Conservation (phyloP, 2,329 filamentous ascomycete genomes). For the Hawksworthiomyces lignivorus region DNA sequence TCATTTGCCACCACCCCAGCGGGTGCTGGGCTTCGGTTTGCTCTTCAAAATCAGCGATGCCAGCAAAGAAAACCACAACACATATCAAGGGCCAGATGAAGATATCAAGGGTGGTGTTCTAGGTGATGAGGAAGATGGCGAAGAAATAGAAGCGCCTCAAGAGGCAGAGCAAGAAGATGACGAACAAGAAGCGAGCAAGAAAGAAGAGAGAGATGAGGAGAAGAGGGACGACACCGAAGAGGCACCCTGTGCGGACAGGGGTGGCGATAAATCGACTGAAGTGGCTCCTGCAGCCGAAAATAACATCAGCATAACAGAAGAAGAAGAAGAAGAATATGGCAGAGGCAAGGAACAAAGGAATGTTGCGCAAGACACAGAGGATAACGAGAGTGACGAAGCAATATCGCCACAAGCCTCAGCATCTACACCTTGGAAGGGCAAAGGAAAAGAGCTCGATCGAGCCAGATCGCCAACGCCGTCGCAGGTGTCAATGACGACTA, state of each 20-base stretch:
- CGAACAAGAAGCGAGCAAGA: neutral
- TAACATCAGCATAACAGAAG: conserved; percentile 3
- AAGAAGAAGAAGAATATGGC: conserved; percentile 18
- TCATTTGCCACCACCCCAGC: conserved; percentile 76
- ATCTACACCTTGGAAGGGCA: conserved; percentile 7
- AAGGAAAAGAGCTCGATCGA: conserved; percentile 1
- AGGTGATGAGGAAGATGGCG: neutral
- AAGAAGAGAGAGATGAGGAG: neutral
- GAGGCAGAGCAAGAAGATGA: neutral
- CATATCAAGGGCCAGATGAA: conserved; percentile 47
- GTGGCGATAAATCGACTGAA: no score
- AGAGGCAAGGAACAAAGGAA: conserved; percentile 18
- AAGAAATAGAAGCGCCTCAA: neutral
- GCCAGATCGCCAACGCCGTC: conserved; percentile 12
- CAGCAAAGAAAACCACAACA: conserved; percentile 72
- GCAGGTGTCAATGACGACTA: conserved; percentile 26
- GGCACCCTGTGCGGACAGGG: no score
- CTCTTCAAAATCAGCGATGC: conserved; percentile 85
- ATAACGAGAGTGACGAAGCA: conserved; percentile 19
- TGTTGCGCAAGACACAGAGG: no score
- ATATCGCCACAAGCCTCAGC: conserved; percentile 1
- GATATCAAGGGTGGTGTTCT: no score
- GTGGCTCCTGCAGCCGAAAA: no score
- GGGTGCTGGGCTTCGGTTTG: conserved; percentile 80
- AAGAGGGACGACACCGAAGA: neutral